A percentile compares a stretch with the other conserved stretches of the same genome.
Conservation (phyloP, 2,329 filamentous ascomycete genomes). For the Colletotrichum sidae region DNA sequence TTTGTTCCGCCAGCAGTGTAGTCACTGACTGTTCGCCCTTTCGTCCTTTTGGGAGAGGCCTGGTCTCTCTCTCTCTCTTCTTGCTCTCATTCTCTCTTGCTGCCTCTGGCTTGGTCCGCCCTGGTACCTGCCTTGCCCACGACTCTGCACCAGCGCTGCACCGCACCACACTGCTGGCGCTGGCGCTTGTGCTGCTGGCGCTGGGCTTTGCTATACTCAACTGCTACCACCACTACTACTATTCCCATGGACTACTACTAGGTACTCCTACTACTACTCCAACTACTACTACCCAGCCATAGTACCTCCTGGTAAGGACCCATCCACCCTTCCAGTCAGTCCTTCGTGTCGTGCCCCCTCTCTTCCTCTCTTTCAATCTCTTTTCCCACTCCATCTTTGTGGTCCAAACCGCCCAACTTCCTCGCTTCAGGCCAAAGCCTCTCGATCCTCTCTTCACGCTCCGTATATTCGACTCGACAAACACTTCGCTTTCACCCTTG, state of each 20-base stretch:
- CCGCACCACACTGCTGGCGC: conserved; percentile 25
- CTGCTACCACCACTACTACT: conserved; percentile 18
- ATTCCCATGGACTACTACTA: not conserved
- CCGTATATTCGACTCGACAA: conserved; percentile 34
- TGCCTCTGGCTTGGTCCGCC: conserved; percentile 28
- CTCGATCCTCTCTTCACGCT: conserved; percentile 27
- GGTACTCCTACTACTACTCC: not conserved
- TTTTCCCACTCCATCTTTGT: conserved; percentile 34
- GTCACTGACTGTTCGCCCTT: conserved; percentile 17
- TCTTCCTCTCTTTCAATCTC: conserved; percentile 39
- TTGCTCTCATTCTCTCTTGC: conserved; percentile 24
- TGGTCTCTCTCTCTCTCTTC: conserved; percentile 11
- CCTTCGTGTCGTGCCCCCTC: conserved; percentile 39
- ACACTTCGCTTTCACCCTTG: conserved; percentile 40
- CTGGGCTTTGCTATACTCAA: conserved; percentile 5
- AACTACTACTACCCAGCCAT: too few relatives aligned
- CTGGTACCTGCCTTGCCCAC: conserved; percentile 36
- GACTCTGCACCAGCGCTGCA: conserved; percentile 28
- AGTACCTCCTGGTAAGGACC: conserved; percentile 27
- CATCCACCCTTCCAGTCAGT: conserved; percentile 16
- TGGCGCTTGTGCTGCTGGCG: conserved; percentile 12
- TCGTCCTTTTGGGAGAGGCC: not conserved
- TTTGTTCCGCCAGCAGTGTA: conserved; percentile 16
- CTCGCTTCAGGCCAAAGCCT: conserved; percentile 33
- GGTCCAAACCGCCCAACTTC: conserved; percentile 31